A percentile compares a stretch with the other conserved stretches of the same genome.
phyloP scores from a whole-genome alignment of 176 grass and related monocot species.

The Juncus effusus region DNA sequence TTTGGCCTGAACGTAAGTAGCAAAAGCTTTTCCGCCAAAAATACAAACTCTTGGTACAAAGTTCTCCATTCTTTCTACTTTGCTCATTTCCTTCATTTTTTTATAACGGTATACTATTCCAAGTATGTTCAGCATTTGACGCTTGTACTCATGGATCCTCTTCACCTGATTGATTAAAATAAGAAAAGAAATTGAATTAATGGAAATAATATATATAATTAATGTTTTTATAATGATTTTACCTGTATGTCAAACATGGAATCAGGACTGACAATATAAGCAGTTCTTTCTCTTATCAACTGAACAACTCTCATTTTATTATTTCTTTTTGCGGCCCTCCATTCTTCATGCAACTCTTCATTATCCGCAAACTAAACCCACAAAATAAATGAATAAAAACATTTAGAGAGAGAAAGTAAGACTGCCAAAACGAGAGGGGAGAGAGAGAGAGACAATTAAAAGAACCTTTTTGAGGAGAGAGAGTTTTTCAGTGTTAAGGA shows the following conservation, averaged over 20 bases:
- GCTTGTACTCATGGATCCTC: conserved; percentile 97
- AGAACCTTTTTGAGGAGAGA: conserved; percentile 69
- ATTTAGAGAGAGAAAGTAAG: not conserved
- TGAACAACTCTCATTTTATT: conserved; percentile 83
- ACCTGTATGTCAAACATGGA: conserved; percentile 99
- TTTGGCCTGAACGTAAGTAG: conserved; percentile 95
- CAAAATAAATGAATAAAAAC: conserved; percentile 8
- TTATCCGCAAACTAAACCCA: conserved; percentile 69
- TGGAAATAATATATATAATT: no score
- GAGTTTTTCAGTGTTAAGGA: conserved; percentile 84
- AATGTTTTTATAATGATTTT: not conserved
- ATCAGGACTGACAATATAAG: conserved; percentile 92
- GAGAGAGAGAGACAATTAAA: conserved; percentile 9
- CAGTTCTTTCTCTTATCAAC: conserved; percentile 86
- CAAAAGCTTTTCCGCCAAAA: conserved; percentile 99
- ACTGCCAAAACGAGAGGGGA: conserved; percentile 2
- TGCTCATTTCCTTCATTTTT: conserved; percentile 98
- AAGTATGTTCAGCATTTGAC: conserved; percentile 89
- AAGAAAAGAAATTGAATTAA: conserved; percentile 6
- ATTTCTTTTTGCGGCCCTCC: conserved; percentile 65
- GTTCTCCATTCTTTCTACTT: conserved; percentile 52
- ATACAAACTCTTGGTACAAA: conserved; percentile 93
- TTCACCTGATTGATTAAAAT: conserved; percentile 67
- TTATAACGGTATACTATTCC: conserved; percentile 97
- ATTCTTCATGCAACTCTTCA: conserved; percentile 80